A percentile compares a stretch with the other conserved stretches of the same genome.
Conservation (phyloP, 2,329 filamentous ascomycete genomes). For the Chaetomium globosum region DNA sequence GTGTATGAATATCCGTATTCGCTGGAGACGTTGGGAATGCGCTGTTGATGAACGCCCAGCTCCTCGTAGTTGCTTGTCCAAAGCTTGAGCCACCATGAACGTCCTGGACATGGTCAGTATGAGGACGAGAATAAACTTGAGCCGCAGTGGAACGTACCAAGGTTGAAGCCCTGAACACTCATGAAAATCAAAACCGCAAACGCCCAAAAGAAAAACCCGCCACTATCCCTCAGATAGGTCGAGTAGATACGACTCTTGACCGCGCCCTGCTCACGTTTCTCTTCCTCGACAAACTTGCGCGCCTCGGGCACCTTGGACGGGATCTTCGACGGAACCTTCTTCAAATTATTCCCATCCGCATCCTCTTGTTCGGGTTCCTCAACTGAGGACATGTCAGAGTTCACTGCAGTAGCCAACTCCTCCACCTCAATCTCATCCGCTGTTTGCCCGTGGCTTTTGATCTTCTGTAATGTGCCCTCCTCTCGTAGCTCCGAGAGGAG, state of each 20-base stretch:
- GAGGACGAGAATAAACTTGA: background rate
- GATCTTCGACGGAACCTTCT: slow-evolving; percentile 56
- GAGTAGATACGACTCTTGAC: slow-evolving; percentile 69
- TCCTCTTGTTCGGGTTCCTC: slow-evolving; percentile 47
- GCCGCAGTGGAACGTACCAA: slow-evolving; percentile 47
- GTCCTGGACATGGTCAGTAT: slow-evolving; percentile 42
- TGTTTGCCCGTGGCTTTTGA: slow-evolving; percentile 59
- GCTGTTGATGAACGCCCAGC: slow-evolving; percentile 35
- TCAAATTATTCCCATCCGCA: slow-evolving; percentile 47
- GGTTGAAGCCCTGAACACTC: slow-evolving; percentile 55
- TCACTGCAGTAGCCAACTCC: slow-evolving; percentile 56
- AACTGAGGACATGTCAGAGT: slow-evolving; percentile 55
- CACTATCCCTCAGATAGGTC: slow-evolving; percentile 67
- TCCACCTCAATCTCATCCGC: slow-evolving; percentile 52
- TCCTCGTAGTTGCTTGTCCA: slow-evolving; percentile 58
- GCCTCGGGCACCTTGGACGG: slow-evolving; percentile 52
- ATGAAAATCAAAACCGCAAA: slow-evolving; percentile 58
- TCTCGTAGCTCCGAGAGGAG: slow-evolving; percentile 65
- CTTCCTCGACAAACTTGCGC: slow-evolving; percentile 76
- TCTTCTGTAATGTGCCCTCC: slow-evolving; percentile 58
- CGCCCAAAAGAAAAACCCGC: slow-evolving; percentile 63
- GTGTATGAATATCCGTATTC: slow-evolving; percentile 49
- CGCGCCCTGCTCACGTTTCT: slow-evolving; percentile 69
- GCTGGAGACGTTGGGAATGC: slow-evolving; percentile 38
- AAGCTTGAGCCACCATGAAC: slow-evolving; percentile 66